Conservation (phyloP, 306 rosid genomes). For the Oxytropis ochrocephala region DNA sequence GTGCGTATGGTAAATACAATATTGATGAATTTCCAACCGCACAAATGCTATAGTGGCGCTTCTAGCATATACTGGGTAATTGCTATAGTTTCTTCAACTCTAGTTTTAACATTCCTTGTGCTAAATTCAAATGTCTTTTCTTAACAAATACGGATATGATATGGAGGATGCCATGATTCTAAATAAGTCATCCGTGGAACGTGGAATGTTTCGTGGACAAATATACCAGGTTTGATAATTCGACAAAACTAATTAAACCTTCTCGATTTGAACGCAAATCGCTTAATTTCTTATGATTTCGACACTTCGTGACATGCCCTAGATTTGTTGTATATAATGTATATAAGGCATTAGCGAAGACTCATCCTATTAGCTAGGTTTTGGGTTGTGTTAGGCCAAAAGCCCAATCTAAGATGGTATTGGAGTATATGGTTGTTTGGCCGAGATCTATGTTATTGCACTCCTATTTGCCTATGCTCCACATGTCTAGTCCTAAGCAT, state of each 20-base stretch:
- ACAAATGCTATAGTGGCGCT: constrained; percentile 98
- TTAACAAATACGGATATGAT: constrained; percentile 58
- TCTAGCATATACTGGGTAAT: constrained; percentile 91
- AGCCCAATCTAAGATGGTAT: background rate
- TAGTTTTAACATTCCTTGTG: constrained; percentile 6
- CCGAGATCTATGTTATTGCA: too few relatives aligned
- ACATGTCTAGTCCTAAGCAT: too few relatives aligned
- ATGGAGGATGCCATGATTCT: constrained; percentile 99
- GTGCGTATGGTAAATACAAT: constrained; percentile 56
- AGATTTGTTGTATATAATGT: too few relatives aligned
- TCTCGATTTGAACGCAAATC: constrained; percentile 4
- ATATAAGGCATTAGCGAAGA: too few relatives aligned
- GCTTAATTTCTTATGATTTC: too few relatives aligned
- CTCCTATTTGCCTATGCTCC: too few relatives aligned
- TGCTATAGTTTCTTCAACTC: constrained; percentile 14
- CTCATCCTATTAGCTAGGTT: too few relatives aligned
- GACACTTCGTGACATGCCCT: too few relatives aligned
- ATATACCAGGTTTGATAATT: constrained; percentile 69
- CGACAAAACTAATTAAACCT: background rate
- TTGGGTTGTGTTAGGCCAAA: background rate
- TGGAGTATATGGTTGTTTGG: too few relatives aligned
- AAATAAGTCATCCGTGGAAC: constrained; percentile 91
- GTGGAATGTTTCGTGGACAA: constrained; percentile 95
- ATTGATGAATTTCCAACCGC: constrained; percentile 78
- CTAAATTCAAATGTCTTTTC: background rate